Conservation (phyloP, 257 asterid species). For the Jaltomata sinuosa region DNA sequence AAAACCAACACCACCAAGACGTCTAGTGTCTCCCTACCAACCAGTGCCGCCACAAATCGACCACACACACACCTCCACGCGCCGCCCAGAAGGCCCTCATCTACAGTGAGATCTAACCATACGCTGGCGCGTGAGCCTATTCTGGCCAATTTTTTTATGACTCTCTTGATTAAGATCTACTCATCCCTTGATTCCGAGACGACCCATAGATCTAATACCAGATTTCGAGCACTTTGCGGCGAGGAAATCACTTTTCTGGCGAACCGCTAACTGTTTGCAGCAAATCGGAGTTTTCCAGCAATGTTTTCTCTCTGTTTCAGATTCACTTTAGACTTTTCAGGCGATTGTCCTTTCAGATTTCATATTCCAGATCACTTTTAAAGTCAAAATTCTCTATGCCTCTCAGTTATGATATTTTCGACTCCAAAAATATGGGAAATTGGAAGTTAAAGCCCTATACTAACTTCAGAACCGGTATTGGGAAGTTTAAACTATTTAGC, state of each 20-base stretch:
- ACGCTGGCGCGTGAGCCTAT: not conserved
- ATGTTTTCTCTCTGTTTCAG: not conserved
- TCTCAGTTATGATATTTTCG: too few relatives aligned
- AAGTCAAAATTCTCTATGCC: too few relatives aligned
- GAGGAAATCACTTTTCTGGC: too few relatives aligned
- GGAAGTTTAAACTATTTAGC: too few relatives aligned
- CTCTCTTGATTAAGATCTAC: not conserved
- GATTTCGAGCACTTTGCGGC: not conserved
- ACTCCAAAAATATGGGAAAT: too few relatives aligned
- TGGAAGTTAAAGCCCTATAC: too few relatives aligned
- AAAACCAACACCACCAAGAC: not conserved
- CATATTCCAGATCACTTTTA: too few relatives aligned
- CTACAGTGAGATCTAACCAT: not conserved
- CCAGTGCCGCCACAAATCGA: not conserved
- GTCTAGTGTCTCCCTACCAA: not conserved
- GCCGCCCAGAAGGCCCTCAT: not conserved
- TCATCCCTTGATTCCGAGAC: not conserved
- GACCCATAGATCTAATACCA: not conserved
- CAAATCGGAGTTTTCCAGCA: not conserved
- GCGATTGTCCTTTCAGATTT: too few relatives aligned
- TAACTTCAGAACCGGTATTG: too few relatives aligned
- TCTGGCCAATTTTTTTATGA: not conserved
- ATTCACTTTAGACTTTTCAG: too few relatives aligned
- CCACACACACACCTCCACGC: not conserved
- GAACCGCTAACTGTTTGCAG: not conserved